A percentile compares a stretch with the other conserved stretches of the same genome.
phyloP scores from a whole-genome alignment of 1,284 basidiomycete species.

The Apiotrichum mycotoxinovorans region DNA sequence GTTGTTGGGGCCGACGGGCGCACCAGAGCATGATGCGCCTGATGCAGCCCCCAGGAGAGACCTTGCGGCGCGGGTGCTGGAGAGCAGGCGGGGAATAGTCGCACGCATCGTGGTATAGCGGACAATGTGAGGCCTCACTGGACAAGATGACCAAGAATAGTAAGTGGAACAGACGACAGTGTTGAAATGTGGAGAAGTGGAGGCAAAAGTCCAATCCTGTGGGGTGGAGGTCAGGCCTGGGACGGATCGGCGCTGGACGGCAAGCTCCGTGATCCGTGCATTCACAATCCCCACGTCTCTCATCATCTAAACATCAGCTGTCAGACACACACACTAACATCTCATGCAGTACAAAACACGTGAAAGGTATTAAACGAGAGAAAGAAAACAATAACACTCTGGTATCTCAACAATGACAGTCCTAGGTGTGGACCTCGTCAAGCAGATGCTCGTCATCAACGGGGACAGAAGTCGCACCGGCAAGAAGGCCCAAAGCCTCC shows the following conservation, averaged over 20 bases:
- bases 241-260: no score
- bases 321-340: not conserved
- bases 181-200: not conserved
- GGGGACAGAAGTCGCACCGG: not conserved
- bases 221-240: no score
- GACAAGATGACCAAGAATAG: not conserved
- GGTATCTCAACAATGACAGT: not conserved
- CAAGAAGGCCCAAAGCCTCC: not conserved
- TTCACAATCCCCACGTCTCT: no score
- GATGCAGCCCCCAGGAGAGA: slow-evolving; percentile 4
- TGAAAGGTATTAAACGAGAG: not conserved
- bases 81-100: slow-evolving; percentile 5
- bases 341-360: slow-evolving; percentile 1
- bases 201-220: not conserved
- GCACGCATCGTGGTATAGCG: slow-evolving; percentile 9
- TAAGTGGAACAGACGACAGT: not conserved
- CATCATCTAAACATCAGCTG: no score
- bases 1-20: slow-evolving; percentile 4
- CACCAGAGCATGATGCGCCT: slow-evolving; percentile 9
- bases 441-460: slow-evolving; percentile 4
- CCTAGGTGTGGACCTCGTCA: not conserved
- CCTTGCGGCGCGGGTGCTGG: not conserved
- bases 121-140: no score
- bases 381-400: not conserved
- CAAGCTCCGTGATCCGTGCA: no score